phyloP scores from a whole-genome alignment of 441 rosid genomes.

The Erodium trifolium region DNA sequence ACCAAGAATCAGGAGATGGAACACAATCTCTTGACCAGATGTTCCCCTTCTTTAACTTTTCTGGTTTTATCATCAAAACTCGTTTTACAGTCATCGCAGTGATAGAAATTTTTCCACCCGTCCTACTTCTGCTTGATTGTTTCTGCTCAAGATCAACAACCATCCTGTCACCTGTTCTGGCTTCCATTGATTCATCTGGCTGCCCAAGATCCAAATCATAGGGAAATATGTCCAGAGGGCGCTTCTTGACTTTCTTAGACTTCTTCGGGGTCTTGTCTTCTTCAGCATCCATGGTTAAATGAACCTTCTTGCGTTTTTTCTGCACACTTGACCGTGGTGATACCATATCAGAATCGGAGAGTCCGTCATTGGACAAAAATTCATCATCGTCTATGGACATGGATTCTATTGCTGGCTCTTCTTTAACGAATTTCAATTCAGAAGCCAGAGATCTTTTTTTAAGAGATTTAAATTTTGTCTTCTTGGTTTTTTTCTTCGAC shows the following conservation, averaged over 20 bases:
- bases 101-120: conserved; percentile 75
- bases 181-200: conserved; percentile 37
- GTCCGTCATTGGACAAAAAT: conserved; percentile 36
- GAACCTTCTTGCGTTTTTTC: conserved; percentile 68
- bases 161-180: conserved; percentile 30
- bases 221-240: conserved; percentile 28
- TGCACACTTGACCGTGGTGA: conserved; percentile 38
- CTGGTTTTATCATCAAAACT: conserved; percentile 69
- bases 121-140: conserved; percentile 56
- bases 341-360: conserved; percentile 40
- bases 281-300: conserved; percentile 34
- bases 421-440: conserved; percentile 49
- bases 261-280: conserved; percentile 56
- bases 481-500: conserved; percentile 87
- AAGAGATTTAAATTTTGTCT: conserved; percentile 85
- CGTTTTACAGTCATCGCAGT: conserved; percentile 82
- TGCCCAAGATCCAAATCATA: conserved; percentile 37
- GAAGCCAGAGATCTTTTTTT: conserved; percentile 80
- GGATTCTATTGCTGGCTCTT: conserved; percentile 44
- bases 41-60: conserved; percentile 86
- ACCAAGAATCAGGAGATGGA: conserved; percentile 90
- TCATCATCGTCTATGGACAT: conserved; percentile 62
- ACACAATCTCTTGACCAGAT: conserved; percentile 93
- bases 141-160: conserved; percentile 59
- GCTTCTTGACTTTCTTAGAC: conserved; percentile 61